A percentile compares a stretch with the other conserved stretches of the same genome.
phyloP scores from a whole-genome alignment of 257 asterid genomes.

The Thymus mandschuricus region DNA sequence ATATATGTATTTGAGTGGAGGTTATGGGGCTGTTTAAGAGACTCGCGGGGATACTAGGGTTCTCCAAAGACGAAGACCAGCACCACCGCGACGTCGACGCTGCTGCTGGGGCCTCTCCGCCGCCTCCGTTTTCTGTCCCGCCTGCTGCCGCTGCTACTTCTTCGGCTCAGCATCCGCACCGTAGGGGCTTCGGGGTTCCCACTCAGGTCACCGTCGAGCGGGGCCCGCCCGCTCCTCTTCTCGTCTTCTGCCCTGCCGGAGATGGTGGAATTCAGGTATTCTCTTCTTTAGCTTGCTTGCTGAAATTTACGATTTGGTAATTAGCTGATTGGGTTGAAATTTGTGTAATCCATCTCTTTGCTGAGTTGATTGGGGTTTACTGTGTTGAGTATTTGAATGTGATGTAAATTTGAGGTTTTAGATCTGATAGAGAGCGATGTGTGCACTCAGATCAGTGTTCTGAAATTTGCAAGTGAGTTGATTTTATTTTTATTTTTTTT shows the following conservation, averaged over 20 bases:
- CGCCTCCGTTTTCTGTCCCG: constrained; percentile 34
- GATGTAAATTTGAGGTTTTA: constrained; percentile 12
- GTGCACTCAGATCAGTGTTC: background rate
- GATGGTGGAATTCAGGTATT: constrained; percentile 89
- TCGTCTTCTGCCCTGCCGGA: constrained; percentile 63
- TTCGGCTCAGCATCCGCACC: constrained; percentile 52
- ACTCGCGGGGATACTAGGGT: constrained; percentile 63
- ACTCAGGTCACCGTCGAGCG: constrained; percentile 71
- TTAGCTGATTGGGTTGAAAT: constrained; percentile 3
- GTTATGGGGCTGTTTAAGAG: constrained; percentile 64
- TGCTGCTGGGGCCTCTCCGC: constrained; percentile 33
- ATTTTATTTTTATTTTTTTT: background rate
- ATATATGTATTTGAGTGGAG: constrained; percentile 40
- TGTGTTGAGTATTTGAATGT: background rate
- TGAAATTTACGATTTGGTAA: constrained; percentile 8
- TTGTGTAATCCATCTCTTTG: background rate
- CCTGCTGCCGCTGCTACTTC: constrained; percentile 44
- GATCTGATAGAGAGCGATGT: constrained; percentile 33
- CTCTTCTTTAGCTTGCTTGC: background rate
- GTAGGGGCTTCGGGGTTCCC: constrained; percentile 82
- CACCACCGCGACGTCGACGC: constrained; percentile 40
- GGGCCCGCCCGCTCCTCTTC: constrained; percentile 56
- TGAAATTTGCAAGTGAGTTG: constrained; percentile 19
- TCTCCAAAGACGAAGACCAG: constrained; percentile 57
- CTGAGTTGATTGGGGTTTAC: constrained; percentile 24